These are phyloP conservation scores for Apiospora saccharicola DNA, from an alignment of 2,329 filamentous ascomycete genomes.

Conservation along the genomic window DNA sequence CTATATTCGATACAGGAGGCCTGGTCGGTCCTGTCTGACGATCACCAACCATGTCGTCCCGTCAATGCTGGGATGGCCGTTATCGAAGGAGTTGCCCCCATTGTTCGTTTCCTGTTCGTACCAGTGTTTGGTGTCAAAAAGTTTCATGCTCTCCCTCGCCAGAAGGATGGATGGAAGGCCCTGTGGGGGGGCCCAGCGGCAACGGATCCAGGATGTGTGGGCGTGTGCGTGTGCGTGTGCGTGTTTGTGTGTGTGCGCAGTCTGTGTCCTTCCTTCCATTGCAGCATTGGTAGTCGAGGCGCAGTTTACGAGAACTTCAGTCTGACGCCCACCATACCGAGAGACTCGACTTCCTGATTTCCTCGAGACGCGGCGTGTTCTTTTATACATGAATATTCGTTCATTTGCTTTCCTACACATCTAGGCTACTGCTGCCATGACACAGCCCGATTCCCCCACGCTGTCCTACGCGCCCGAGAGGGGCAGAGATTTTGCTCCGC, in stretches of 20 bases:
- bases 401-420: background rate
- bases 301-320: background rate
- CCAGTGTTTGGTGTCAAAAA: background rate
- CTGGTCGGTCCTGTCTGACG: background rate
- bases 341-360: too few relatives aligned
- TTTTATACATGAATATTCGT: too few relatives aligned
- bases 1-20: background rate
- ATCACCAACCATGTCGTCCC: background rate
- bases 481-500: slow-evolving; percentile 7
- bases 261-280: background rate
- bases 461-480: background rate
- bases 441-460: background rate
- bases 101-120: background rate
- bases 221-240: too few relatives aligned
- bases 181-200: background rate
- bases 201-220: too few relatives aligned
- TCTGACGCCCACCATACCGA: background rate
- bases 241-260: too few relatives aligned
- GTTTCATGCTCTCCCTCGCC: background rate
- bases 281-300: background rate
- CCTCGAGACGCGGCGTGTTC: background rate
- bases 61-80: too few relatives aligned
- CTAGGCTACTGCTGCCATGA: background rate
- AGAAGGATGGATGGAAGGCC: too few relatives aligned
- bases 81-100: background rate